Evolutionary conservation across 2,329 filamentous ascomycete genomes (phyloP).

Genomic region (Hortaea werneckii): DNA sequence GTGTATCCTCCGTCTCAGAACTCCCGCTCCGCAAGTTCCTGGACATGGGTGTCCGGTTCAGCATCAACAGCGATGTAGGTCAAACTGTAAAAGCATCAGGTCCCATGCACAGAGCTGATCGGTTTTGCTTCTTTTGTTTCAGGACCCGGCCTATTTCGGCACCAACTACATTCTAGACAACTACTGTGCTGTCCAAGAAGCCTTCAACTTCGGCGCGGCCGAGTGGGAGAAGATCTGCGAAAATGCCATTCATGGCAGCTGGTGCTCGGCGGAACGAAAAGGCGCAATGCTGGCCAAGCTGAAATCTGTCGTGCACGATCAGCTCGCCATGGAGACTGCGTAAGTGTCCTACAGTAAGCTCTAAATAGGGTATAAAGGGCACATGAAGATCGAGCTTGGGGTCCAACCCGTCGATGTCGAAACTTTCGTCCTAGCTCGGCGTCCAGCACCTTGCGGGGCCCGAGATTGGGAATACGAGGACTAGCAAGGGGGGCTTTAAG

Average conservation of each 20-base stretch:
- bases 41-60: conserved; percentile 55
- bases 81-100: no score
- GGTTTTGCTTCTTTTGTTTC: no score
- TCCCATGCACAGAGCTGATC: no score
- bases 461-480: no score
- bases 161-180: conserved; percentile 62
- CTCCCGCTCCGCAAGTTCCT: conserved; percentile 55
- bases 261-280: conserved; percentile 58
- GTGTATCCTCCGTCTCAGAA: conserved; percentile 42
- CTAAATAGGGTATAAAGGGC: no score
- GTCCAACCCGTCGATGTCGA: no score
- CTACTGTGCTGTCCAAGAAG: conserved; percentile 65
- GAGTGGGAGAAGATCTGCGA: conserved; percentile 59
- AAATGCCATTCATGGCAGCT: conserved; percentile 56
- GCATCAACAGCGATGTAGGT: conserved; percentile 54
- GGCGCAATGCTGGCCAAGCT: conserved; percentile 38
- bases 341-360: background rate
- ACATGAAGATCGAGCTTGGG: no score
- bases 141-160: conserved; percentile 64
- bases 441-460: no score
- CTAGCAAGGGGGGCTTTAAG: no score
- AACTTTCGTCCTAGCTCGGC: no score
- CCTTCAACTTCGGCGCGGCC: conserved; percentile 50
- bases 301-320: conserved; percentile 8
- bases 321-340: background rate